Base-by-base conservation (phyloP, 176 grass and related monocot genomes). In the Phragmites australis region DNA sequence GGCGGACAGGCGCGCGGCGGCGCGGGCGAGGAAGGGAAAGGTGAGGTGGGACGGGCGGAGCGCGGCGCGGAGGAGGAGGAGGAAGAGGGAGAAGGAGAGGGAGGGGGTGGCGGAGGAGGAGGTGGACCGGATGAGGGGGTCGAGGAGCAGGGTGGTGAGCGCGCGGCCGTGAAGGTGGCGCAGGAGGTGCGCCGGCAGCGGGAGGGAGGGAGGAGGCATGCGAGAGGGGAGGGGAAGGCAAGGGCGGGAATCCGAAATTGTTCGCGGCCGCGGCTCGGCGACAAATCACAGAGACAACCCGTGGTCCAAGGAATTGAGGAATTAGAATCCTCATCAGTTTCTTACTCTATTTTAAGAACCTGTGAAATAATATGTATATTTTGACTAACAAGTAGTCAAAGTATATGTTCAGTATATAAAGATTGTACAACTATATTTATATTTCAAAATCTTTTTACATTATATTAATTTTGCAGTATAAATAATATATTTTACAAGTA, bases 1-100 rank as follows among this genome's bases (percentile, higher is more conserved):
- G 54, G 51, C 47, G 54, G 69, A 65, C n/a, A 90, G 61, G 53
- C 84, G 80, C 53, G 88, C 80, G 37, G 73, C 42, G 41, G 67
- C 58, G 59, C 83, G 83, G 51, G 76, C 71, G 40, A 89, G 82
- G 71, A 89, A 85, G 18, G 87, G 87, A 77, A 89, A 81, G 6
- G 77, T 81, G 72, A 89, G 49, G 65, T 89, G 65, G 65, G 77
- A 85, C 40, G 87, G 87, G 27, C 70, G 65, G 37, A 85, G 87
- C 2, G 77, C 17, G 65, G 82, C 70, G 77, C 87, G 87, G 71
- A 85, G 87, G 46, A 85, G 87, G n/a, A 76, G 53, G 82, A 89
- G 47, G 82, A 76, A 85, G 82, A 89, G 64, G 82, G 77, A 85
- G 87, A 85, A 89, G 44, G 77, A 70, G 70, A 15, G 29, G 29